phyloP scores from a whole-genome alignment of 306 rosid genomes.

The Citrullus amarus region DNA sequence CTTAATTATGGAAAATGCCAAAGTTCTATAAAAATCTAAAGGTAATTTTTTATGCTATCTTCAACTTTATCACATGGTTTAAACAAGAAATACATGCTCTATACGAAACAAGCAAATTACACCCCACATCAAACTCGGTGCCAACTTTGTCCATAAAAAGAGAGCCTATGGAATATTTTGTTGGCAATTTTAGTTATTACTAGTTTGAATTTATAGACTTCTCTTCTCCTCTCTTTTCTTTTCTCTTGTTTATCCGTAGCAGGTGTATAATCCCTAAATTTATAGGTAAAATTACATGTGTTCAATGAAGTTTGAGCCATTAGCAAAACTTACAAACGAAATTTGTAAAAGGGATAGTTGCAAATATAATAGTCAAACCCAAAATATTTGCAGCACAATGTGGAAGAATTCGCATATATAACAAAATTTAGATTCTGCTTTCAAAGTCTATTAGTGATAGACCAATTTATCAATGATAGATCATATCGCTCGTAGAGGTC shows the following conservation, averaged over 20 bases:
- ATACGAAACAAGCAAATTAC: conserved; percentile 5
- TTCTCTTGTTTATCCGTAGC: not conserved
- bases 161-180: not conserved
- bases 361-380: too few species aligned
- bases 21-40: conserved; percentile 12
- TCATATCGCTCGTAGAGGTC: too few species aligned
- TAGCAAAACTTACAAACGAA: not conserved
- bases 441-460: too few species aligned
- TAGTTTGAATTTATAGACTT: not conserved
- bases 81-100: conserved; percentile 17
- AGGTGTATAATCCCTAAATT: not conserved
- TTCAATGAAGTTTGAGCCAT: not conserved
- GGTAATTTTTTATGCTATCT: not conserved
- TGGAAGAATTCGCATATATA: too few species aligned
- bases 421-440: too few species aligned
- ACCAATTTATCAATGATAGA: too few species aligned
- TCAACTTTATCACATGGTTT: conserved; percentile 8
- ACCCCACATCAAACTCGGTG: not conserved
- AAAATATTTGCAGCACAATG: too few species aligned
- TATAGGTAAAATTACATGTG: too few species aligned
- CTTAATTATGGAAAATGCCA: conserved; percentile 34
- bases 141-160: not conserved
- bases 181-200: not conserved
- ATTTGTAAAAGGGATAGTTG: too few species aligned
- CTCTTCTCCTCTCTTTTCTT: too few species aligned